These are phyloP conservation scores for Pseudogymnoascus sp. DNA, from an alignment of 2,329 filamentous ascomycete species.

Conservation along the genomic window DNA sequence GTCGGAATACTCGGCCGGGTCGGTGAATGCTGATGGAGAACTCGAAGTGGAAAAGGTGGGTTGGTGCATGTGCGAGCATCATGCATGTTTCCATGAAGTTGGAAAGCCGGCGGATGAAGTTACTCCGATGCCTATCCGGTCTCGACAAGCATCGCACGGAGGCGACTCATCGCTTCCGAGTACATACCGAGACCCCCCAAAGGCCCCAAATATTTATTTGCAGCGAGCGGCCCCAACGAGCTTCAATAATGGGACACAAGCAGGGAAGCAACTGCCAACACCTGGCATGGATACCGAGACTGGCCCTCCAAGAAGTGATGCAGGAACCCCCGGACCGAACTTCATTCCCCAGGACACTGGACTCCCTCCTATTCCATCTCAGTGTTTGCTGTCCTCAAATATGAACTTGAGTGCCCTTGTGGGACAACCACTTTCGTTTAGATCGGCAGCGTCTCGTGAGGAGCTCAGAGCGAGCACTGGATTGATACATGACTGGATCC, in stretches of 20 bases:
- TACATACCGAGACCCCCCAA: background rate
- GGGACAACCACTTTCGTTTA: conserved; percentile 19
- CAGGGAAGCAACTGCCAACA: background rate
- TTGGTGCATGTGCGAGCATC: conserved; percentile 45
- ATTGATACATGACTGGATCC: conserved; percentile 8
- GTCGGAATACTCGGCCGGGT: conserved; percentile 18
- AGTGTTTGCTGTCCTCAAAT: conserved; percentile 29
- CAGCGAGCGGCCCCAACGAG: background rate
- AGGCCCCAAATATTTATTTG: background rate
- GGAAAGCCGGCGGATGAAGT: background rate
- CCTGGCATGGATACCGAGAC: background rate
- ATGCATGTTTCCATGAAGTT: conserved; percentile 44
- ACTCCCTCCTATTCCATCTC: conserved; percentile 28
- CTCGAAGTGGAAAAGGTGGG: conserved; percentile 11
- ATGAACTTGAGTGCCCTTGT: conserved; percentile 22
- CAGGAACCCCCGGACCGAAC: conserved; percentile 17
- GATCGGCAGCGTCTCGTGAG: background rate
- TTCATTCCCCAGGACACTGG: conserved; percentile 19
- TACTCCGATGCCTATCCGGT: background rate
- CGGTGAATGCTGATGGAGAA: background rate
- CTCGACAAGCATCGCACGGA: background rate
- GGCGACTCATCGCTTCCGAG: conserved; percentile 2
- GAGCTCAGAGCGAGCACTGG: background rate
- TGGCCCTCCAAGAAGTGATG: background rate
- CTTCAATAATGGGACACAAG: background rate